Base-by-base conservation (phyloP, 805 yeast species). In the Schwanniomyces polymorphus region DNA sequence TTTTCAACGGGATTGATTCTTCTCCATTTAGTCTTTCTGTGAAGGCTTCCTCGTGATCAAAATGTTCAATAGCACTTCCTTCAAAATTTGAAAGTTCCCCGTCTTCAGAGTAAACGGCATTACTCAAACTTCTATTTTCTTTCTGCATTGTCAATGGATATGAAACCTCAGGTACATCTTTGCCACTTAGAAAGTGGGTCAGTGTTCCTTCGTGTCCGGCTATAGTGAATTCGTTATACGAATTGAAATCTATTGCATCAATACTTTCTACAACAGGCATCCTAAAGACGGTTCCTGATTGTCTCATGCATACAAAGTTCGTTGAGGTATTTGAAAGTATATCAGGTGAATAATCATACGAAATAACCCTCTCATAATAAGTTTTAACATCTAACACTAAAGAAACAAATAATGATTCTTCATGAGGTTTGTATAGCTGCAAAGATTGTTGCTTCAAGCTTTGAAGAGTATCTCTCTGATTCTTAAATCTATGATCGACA, bases 301-400 rank as follows among this genome's bases (percentile, higher is more conserved):
- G 95, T 53, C 97, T 74, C 86, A 91, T 86, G 64, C 97, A 91
- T 26, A 91, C 82, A 47, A 88, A 75, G 55, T 85, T 82, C 7
- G 87, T 78, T 1, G 81, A 78, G 18, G 83, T 76, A n/a, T 62
- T 67, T 2, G 81, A 69, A 5, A 58, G 46, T 3, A 66, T 49
- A 47, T 79, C 82, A 0, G 85, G 82, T n/a, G 84, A 80, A 61
- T 90, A 91, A 63, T 91, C 97, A 66, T 86, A 91, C 0, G 96
- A 85, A 1, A 86, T 82, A 0, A 91, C 95, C 54, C 91, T 77
- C 53, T 91, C 96, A 57, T 79, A 84, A 45, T 85, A 87, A 0
- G 96, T 85, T 48, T 79, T 80, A 9, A 82, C 80, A 61, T 90
- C 96, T 41, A 81, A 74, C 1, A 90, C 97, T 33, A 81, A 74